These are phyloP conservation scores for Talaromyces sp. DNA, from an alignment of 2,329 filamentous ascomycete species.

Conservation along the genomic window DNA sequence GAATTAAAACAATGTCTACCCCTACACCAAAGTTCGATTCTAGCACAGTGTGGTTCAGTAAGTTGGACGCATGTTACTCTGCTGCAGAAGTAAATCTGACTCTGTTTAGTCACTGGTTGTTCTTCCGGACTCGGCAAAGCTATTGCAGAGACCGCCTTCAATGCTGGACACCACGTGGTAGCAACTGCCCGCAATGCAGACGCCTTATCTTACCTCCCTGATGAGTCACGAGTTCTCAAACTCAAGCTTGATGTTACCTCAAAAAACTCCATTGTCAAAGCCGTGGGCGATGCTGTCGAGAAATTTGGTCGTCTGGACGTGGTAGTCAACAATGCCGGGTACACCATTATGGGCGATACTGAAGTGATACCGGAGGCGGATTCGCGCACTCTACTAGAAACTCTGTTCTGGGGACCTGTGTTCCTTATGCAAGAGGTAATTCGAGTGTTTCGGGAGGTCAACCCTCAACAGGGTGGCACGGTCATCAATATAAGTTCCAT, in stretches of 20 bases:
- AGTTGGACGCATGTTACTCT: constrained; percentile 11
- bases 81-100: constrained; percentile 10
- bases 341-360: constrained; percentile 16
- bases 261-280: constrained; percentile 27
- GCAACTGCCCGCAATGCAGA: constrained; percentile 45
- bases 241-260: constrained; percentile 47
- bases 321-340: constrained; percentile 19
- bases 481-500: constrained; percentile 19
- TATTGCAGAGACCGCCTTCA: constrained; percentile 35
- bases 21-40: neutral
- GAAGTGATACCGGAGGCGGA: constrained; percentile 16
- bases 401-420: constrained; percentile 34
- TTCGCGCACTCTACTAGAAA: constrained; percentile 14
- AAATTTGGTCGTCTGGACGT: constrained; percentile 35
- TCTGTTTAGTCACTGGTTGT: constrained; percentile 42
- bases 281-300: constrained; percentile 26
- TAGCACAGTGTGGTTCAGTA: constrained; percentile 36
- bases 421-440: constrained; percentile 35
- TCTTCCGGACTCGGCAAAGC: constrained; percentile 45
- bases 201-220: constrained; percentile 38
- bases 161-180: constrained; percentile 38
- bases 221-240: constrained; percentile 39
- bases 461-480: constrained; percentile 15
- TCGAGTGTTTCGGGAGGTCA: constrained; percentile 34
- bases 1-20: constrained; percentile 5